Evolutionary conservation across 139 green algal species (phyloP), one percentile per base, ranked within the genome.

Genomic region (Micractinium sp.): DNA sequence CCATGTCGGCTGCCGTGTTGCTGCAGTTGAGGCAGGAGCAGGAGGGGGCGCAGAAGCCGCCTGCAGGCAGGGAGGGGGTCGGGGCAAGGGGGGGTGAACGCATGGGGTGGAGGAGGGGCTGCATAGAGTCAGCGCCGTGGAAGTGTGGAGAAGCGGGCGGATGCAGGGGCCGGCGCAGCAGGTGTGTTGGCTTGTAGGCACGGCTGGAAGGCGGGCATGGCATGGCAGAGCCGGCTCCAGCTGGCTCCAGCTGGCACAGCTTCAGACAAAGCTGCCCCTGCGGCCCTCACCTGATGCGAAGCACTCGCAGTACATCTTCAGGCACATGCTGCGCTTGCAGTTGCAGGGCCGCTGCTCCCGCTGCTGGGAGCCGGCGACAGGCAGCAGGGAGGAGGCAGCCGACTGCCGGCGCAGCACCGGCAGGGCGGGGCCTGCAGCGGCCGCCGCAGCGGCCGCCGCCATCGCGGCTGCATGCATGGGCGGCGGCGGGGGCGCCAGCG

Each of bases 241-340:
- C 47, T 56, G 47, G 5, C 47, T 5, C 47, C 47, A 56, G 47
- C 47, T 56, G 76, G 4, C 76, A 60, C 53, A 7, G 47, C 27
- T 33, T 33, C 41, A 81, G n/a, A 56, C 5, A 7, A 33, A 81
- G 75, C 77, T 35, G 19, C 53, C 29, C 81, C 14, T 31, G 4
- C 71, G 25, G 16, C 1, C 0, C 88, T 39, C 76, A 86, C 82
- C 88, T 92, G 94, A 92, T 5, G 93, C 91, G 88, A 98, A 98
- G 93, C 96, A 98, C 22, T 98, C 96, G 88, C 96, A 98, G 92
- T 98, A 98, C 73, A 98, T 93, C 93, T 98, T 98, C 20, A 98
- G 92, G 90, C 96, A 98, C 80, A 94, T 93, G 27, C 93, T 95
- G 84, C 97, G 97, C 91, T 97, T 97, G 95, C 96, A 98, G 83